Evolutionary conservation across 2,329 filamentous ascomycete genomes (phyloP), one percentile per base, ranked within the genome.

Genomic region (Pezicula radicicola): DNA sequence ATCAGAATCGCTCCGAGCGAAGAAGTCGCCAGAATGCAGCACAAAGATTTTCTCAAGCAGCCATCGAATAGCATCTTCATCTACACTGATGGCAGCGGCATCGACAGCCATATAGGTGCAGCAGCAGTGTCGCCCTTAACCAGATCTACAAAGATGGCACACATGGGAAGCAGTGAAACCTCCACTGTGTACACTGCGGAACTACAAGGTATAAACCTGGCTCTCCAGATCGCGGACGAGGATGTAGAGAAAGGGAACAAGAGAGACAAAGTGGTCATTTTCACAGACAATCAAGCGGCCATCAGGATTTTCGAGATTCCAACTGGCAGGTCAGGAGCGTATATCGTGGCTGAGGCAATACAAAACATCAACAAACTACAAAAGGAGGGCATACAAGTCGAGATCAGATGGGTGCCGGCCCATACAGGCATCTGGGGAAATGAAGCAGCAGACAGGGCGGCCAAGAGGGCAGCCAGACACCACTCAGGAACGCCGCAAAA

Each of bases 201-300:
- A n/a, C n/a, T 61, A 27, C 36, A 57, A 46, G 51, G 55, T 16
- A 58, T 60, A n/a, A 47, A 37, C 19, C 19, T 57, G 18, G 57
- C 59, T 18, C 54, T 58, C 42, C 12, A 50, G 18, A 58, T 52
- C 19, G 35, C 52, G 42, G 16, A 45, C 39, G 46, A 56, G n/a
- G 43, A 54, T 33, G 13, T 6, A 40, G 43, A 56, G 18, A 46
- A 36, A 49, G 35, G 49, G 16, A 50, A 55, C 27, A 48, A 45
- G 33, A 46, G 30, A 50, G 39, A 46, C 8, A 49, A 33, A 33
- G 12, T 54, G 39, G 51, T 54, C 45, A 54, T 60, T 19, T 60
- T 52, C 45, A 55, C 57, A 43, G 57, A 60, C 44, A 60, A 60
- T 41, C 53, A 60, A 51, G 53, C 53, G 39, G 58, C 58, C 10